phyloP scores from a whole-genome alignment of 2,329 filamentous ascomycete species.

The Xylariales sp. region DNA sequence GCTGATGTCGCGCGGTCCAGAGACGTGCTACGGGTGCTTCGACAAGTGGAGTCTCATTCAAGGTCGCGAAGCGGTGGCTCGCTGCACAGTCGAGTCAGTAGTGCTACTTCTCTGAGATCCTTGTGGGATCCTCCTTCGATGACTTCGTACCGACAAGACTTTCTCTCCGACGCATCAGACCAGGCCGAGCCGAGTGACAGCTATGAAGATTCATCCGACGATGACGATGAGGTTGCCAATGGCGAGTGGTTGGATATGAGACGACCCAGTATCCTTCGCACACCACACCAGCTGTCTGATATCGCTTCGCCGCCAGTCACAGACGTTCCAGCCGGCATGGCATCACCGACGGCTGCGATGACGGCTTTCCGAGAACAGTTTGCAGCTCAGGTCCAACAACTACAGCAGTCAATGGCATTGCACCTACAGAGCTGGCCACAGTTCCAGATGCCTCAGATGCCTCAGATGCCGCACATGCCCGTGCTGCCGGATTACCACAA shows the following conservation, averaged over 20 bases:
- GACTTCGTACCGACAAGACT: slow-evolving; percentile 27
- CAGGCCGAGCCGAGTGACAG: slow-evolving; percentile 31
- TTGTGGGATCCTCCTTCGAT: slow-evolving; percentile 56
- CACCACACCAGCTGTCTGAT: slow-evolving; percentile 15
- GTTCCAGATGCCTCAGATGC: slow-evolving; percentile 51
- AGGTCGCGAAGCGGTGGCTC: slow-evolving; percentile 63
- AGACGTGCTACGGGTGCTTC: slow-evolving; percentile 59
- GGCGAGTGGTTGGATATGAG: slow-evolving; percentile 34
- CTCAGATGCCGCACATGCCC: slow-evolving; percentile 56
- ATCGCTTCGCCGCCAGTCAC: slow-evolving; percentile 18
- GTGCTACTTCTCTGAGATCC: slow-evolving; percentile 61
- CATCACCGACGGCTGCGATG: slow-evolving; percentile 59
- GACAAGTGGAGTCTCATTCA: slow-evolving; percentile 55
- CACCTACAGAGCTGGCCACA: slow-evolving; percentile 62
- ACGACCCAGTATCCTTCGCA: slow-evolving; percentile 21
- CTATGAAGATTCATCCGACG: slow-evolving; percentile 31
- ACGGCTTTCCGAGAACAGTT: slow-evolving; percentile 70
- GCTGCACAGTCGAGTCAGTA: slow-evolving; percentile 58
- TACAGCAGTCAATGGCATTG: slow-evolving; percentile 66
- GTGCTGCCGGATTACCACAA: slow-evolving; percentile 68
- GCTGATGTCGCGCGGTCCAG: slow-evolving; percentile 66
- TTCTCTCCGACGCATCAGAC: slow-evolving; percentile 37
- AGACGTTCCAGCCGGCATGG: slow-evolving; percentile 33
- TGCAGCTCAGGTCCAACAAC: slow-evolving; percentile 67
- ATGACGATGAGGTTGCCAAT: slow-evolving; percentile 33